Conservation (phyloP, 139 green algal species). For the Chara braunii region DNA sequence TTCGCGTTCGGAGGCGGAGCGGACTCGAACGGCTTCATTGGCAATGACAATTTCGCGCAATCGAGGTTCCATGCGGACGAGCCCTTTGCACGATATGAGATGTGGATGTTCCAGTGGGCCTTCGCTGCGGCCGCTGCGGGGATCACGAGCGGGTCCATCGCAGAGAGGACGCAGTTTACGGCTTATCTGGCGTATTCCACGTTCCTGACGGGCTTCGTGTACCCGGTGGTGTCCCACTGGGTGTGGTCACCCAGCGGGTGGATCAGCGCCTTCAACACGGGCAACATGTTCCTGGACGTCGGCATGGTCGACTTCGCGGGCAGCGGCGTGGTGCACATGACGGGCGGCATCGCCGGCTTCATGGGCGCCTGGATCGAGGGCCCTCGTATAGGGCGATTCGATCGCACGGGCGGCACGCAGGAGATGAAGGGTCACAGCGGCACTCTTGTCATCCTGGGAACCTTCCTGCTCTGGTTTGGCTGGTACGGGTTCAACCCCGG, state of each 20-base stretch:
- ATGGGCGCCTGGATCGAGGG: conserved; percentile 68
- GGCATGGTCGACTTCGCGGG: conserved; percentile 37
- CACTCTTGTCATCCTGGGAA: conserved; percentile 53
- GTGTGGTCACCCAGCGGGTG: too few relatives aligned
- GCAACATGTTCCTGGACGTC: not conserved
- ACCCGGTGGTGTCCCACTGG: conserved; percentile 59
- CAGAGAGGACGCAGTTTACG: conserved; percentile 38
- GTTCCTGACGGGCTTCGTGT: conserved; percentile 54
- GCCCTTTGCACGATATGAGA: too few relatives aligned
- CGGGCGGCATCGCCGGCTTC: conserved; percentile 43
- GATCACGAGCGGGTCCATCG: conserved; percentile 39
- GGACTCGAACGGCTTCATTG: too few relatives aligned
- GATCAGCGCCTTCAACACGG: too few relatives aligned
- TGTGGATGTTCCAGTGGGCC: too few relatives aligned
- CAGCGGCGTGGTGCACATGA: conserved; percentile 59
- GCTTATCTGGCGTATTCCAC: conserved; percentile 50
- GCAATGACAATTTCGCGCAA: conserved; percentile 44
- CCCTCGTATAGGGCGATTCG: conserved; percentile 84
- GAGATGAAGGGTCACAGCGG: conserved; percentile 70
- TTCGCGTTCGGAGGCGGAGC: conserved; percentile 57
- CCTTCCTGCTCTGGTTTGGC: conserved; percentile 71
- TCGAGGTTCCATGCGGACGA: too few relatives aligned
- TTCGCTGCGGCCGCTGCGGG: conserved; percentile 32
- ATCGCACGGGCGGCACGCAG: conserved; percentile 42
- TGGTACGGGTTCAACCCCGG: conserved; percentile 79